Evolutionary conservation across 2,329 filamentous ascomycete genomes (phyloP).

Genomic region (Drechslerella coelobrocha): DNA sequence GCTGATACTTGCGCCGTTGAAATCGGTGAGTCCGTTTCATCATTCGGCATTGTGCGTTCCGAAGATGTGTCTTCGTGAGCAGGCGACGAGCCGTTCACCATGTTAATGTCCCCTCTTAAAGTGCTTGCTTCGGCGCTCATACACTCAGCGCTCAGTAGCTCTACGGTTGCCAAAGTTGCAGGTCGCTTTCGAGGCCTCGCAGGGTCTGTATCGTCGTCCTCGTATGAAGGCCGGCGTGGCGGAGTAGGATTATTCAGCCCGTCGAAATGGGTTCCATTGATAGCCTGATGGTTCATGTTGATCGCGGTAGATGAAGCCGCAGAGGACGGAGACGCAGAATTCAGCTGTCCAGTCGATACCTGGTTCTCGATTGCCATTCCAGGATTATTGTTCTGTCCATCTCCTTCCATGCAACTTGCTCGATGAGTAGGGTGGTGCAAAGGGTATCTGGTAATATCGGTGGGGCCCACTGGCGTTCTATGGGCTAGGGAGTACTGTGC

Average conservation of each 20-base stretch:
- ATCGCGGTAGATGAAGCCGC: constrained; percentile 30
- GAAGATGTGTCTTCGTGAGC: constrained; percentile 33
- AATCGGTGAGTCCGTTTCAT: constrained; percentile 24
- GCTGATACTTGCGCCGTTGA: constrained; percentile 7
- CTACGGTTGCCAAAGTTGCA: constrained; percentile 46
- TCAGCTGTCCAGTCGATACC: constrained; percentile 47
- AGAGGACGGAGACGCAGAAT: constrained; percentile 41
- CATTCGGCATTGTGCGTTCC: constrained; percentile 40
- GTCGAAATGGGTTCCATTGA: constrained; percentile 46
- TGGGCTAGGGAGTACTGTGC: constrained; percentile 3
- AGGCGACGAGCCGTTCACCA: constrained; percentile 27
- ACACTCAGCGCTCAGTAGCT: constrained; percentile 46
- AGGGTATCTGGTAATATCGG: constrained; percentile 5
- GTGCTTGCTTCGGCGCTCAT: constrained; percentile 43
- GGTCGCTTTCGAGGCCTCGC: constrained; percentile 49
- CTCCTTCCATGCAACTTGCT: constrained; percentile 49
- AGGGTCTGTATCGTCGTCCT: constrained; percentile 50
- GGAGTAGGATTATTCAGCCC: constrained; percentile 46
- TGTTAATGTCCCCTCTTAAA: constrained; percentile 35
- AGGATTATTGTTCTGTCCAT: constrained; percentile 48
- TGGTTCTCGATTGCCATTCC: constrained; percentile 51
- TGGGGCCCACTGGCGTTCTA: constrained; percentile 1
- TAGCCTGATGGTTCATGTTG: constrained; percentile 45
- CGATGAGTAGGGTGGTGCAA: background rate
- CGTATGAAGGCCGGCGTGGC: constrained; percentile 46